Conservation (phyloP, 139 green algal genomes). For the Zygnema cylindricum region DNA sequence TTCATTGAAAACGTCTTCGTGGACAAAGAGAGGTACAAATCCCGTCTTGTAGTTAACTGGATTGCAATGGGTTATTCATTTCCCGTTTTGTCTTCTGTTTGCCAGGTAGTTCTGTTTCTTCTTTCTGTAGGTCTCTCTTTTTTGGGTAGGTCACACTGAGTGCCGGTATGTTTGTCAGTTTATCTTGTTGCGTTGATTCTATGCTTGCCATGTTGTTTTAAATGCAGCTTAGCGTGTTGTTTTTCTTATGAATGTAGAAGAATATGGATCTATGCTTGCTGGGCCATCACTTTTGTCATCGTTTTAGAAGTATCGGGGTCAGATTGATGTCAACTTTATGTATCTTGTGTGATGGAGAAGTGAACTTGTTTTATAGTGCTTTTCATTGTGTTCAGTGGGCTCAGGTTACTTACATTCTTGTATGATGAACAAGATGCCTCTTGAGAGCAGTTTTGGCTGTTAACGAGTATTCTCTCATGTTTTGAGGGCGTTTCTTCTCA, state of each 20-base stretch:
- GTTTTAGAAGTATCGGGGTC: no score
- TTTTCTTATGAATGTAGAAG: no score
- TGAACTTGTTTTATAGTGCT: no score
- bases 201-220: neutral
- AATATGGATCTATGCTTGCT: no score
- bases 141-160: neutral
- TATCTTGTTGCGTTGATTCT: neutral
- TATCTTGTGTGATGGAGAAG: no score
- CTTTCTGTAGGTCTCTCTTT: neutral
- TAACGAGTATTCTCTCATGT: conserved; percentile 10
- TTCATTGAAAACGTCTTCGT: conserved; percentile 74
- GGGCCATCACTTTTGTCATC: no score
- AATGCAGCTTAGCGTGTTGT: no score
- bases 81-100: conserved; percentile 9
- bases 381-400: neutral
- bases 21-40: conserved; percentile 69
- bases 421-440: conserved; percentile 36
- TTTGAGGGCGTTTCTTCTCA: neutral
- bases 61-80: neutral
- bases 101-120: neutral
- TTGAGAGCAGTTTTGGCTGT: neutral
- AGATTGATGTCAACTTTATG: no score
- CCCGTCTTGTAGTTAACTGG: neutral
- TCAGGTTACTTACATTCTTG: neutral
- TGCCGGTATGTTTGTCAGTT: neutral